Conservation (phyloP, 768 basidiomycete species). For the Rhizopogon vinicolor region DNA sequence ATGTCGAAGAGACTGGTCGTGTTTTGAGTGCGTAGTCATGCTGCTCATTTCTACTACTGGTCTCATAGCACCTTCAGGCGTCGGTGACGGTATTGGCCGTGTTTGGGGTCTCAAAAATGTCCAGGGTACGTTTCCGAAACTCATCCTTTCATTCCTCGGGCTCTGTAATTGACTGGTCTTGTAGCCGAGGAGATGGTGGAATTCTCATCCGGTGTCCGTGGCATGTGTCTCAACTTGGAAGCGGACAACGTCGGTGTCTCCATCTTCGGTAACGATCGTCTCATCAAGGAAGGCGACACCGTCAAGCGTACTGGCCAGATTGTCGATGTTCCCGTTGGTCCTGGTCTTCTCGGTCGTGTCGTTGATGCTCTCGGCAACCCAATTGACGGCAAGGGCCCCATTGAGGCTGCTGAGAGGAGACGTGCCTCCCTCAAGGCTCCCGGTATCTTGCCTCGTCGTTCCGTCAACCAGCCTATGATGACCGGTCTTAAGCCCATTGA, state of each 20-base stretch:
- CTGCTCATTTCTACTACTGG: not conserved
- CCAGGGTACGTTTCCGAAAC: constrained; percentile 59
- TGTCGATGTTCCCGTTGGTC: constrained; percentile 99
- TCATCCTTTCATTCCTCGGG: not conserved
- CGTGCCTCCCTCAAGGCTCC: constrained; percentile 99
- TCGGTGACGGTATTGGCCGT: constrained; percentile 99
- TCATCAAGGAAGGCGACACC: constrained; percentile 99
- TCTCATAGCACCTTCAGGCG: constrained; percentile 49
- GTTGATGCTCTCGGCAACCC: constrained; percentile 99
- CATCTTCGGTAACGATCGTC: constrained; percentile 97
- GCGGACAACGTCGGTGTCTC: constrained; percentile 99
- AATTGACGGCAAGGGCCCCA: constrained; percentile 99
- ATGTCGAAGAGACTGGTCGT: constrained; percentile 99
- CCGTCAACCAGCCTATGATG: constrained; percentile 99
- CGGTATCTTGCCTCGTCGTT: constrained; percentile 98
- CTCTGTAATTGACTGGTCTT: constrained; percentile 1
- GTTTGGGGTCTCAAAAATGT: constrained; percentile 99
- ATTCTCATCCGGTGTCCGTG: constrained; percentile 99
- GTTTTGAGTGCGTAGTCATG: constrained; percentile 76
- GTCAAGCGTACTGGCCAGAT: constrained; percentile 99
- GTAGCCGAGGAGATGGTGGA: constrained; percentile 99
- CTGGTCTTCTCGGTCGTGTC: constrained; percentile 95
- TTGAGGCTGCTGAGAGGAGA: constrained; percentile 88
- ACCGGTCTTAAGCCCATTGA: constrained; percentile 99
- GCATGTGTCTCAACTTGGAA: constrained; percentile 99